phyloP scores from a whole-genome alignment of 2,329 filamentous ascomycete species.

The Alternaria sp. region DNA sequence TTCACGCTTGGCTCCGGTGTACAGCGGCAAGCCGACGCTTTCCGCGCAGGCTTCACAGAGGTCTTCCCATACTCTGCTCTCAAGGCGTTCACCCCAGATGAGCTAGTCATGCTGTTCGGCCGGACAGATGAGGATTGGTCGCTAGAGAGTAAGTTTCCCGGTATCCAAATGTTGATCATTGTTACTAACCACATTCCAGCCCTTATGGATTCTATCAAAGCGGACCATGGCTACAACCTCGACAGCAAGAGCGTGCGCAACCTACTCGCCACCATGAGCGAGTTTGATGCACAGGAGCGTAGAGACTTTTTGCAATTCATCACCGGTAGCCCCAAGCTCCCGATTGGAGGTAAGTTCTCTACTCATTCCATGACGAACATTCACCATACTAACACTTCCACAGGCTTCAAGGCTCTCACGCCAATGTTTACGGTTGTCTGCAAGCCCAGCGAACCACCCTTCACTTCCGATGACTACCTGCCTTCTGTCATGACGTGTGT shows the following conservation, averaged over 20 bases:
- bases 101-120: conserved; percentile 94
- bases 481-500: conserved; percentile 99
- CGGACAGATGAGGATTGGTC: conserved; percentile 96
- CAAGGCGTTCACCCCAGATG: conserved; percentile 91
- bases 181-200: conserved; percentile 62
- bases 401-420: conserved; percentile 94
- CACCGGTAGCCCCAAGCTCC: conserved; percentile 95
- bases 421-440: conserved; percentile 99
- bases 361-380: neutral
- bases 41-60: conserved; percentile 88
- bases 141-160: conserved; percentile 79
- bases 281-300: conserved; percentile 75
- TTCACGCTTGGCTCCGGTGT: conserved; percentile 91
- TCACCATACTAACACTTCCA: conserved; percentile 5
- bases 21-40: conserved; percentile 86
- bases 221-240: conserved; percentile 98
- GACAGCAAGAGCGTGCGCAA: conserved; percentile 96
- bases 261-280: conserved; percentile 92
- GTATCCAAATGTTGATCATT: neutral
- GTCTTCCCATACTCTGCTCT: conserved; percentile 96
- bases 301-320: conserved; percentile 98
- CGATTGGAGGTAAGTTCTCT: conserved; percentile 82
- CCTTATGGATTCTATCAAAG: conserved; percentile 97
- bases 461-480: conserved; percentile 95
- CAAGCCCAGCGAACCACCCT: conserved; percentile 95